Base-by-base conservation (phyloP, 2,329 filamentous ascomycete genomes). In the Neodidymelliopsis sp. region DNA sequence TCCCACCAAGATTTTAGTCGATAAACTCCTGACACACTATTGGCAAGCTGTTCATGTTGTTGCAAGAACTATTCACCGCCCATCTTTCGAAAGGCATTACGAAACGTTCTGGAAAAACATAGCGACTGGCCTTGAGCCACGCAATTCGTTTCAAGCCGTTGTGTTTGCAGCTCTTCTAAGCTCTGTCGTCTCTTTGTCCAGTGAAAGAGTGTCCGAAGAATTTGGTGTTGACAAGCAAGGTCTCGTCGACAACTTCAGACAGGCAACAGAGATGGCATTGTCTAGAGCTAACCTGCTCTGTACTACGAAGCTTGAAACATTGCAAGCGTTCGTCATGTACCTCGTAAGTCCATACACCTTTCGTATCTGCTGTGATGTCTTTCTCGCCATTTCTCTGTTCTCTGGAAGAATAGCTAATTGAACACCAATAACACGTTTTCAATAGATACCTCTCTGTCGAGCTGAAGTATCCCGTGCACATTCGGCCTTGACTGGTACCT, bases 271-370 rank as follows among this genome's bases (percentile, higher is more conserved):
- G 72, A 79, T 81, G 19, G 84, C 87, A 3, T 74, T 92, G 24
- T 80, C 81, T 28, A 84, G 84, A 63, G 87, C 88, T 4, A 86
- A 89, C 63, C 88, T 91, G 49, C 71, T 91, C 25, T 78, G 85
- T 25, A 90, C 87, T 0, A 89, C 83, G 0, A 87, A 84, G 57
- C 74, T 90, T n/a, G 86, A 90, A 68, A 89, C 86, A 0, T 76
- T 92, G 60, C 89, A 91, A 66, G 87, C 86, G 1, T 87, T 91
- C 60, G 83, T 91, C 25, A 87, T 90, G 77, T 91, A 90, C 57
- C 76, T 91, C 73, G 85, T 88, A 70, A 72, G 81, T 75, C 27
- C n/a, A n/a, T 13, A 23, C 25, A 34, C 39, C 16, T 25, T 11
- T n/a, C 8, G 6, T 3, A 11, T 19, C 15, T 11, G 11, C 15